These are phyloP conservation scores for Blastocystis sp. DNA, from an alignment of 352 stramenopile genomes.

Conservation along the genomic window DNA sequence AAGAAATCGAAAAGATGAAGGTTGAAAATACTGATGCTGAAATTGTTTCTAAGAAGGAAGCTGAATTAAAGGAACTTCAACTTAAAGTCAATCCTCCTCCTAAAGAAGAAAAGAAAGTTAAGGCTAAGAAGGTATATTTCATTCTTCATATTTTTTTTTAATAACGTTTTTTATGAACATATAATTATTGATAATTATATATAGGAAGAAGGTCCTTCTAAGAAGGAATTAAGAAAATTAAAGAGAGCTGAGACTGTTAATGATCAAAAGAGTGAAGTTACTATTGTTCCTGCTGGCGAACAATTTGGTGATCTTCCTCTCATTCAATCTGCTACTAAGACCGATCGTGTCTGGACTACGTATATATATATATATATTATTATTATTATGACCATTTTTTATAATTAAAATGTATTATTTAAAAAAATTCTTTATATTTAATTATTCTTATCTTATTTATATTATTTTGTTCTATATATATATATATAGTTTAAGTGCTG, in stretches of 20 bases:
- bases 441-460: constrained; percentile 45
- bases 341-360: constrained; percentile 52
- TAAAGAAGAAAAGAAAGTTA: constrained; percentile 42
- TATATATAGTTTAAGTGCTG: constrained; percentile 45
- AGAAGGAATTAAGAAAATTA: constrained; percentile 42
- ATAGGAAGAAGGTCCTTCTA: constrained; percentile 35
- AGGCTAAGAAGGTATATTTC: constrained; percentile 50
- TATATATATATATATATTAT: neutral
- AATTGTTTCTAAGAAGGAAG: constrained; percentile 19
- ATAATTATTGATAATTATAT: neutral
- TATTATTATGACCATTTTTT: no score
- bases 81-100: constrained; percentile 4
- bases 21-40: constrained; percentile 43
- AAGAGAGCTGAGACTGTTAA: constrained; percentile 50
- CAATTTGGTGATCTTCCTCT: constrained; percentile 62
- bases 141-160: no score
- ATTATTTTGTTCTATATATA: constrained; percentile 48
- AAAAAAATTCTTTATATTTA: constrained; percentile 46
- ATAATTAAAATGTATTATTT: constrained; percentile 42
- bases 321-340: constrained; percentile 64
- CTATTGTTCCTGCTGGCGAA: constrained; percentile 41
- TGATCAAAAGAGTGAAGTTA: constrained; percentile 45
- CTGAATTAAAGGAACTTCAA: constrained; percentile 26
- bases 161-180: no score
- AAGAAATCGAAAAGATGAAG: constrained; percentile 42